Evolutionary conservation across 2,329 filamentous ascomycete genomes (phyloP), one percentile per base, ranked within the genome.

Genomic region (Colletotrichum nymphaeae): DNA sequence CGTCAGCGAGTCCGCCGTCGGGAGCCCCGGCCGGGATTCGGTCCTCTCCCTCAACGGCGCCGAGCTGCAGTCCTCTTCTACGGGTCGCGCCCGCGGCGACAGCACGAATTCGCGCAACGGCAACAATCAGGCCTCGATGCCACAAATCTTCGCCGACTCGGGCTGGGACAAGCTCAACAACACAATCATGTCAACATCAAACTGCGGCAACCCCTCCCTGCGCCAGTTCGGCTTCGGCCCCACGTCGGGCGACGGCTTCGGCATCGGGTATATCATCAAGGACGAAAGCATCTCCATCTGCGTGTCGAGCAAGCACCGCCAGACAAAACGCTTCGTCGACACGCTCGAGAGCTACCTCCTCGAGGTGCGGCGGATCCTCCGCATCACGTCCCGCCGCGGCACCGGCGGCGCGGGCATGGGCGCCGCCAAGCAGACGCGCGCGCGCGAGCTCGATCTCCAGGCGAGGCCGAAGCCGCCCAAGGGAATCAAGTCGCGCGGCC

Each of bases 241-340:
- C 1, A 97, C 96, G 0, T 96, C 94, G 0, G 96, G 92, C 2
- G 95, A 98, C 76, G 97, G 97, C 0, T 98, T 98, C 80, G 97
- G 97, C 35, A 98, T 99, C 69, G 97, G 97, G 2, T 99, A 99
- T 85, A 98, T 99, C 79, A 98, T 99, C 89, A 99, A 99, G 84
- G 95, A 97, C 77, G 94, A 97, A 65, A 90, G 91, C 62, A 94
- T 98, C 74, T 95, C 93, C 59, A 96, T 99, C 74, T 98, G 97
- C 82, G 95, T 95, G 0, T 94, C 93, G 16, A 97, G 93, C 79
- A 98, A 98, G 84, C 97, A 99, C 82, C 88, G 97, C 53, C 97
- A 99, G 84, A 99, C 97, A 0, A 92, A 92, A 77, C 92, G 97
- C 6, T 97, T 97, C 80, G 91, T 98, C 74, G 95, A 97, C 78